Base-by-base conservation (phyloP, 2,329 filamentous ascomycete species). In the Calonectria ilicicola region DNA sequence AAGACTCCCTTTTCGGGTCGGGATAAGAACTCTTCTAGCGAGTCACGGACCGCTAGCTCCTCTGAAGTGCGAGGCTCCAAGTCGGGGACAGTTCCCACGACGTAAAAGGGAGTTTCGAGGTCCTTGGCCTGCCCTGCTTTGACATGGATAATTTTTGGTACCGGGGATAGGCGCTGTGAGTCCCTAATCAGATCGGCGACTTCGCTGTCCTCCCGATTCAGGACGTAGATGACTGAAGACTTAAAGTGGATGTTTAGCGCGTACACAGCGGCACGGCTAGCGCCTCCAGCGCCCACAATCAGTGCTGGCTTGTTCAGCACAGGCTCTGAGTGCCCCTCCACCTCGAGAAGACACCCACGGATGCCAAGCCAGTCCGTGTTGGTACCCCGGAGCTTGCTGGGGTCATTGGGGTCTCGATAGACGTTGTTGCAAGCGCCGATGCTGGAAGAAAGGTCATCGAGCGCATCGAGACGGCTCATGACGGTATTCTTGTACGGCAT, bases 291-390 rank as follows among this genome's bases (percentile, higher is more conserved):
- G 0, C 84, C 85, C 19, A 86, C 79, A 12, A 87, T 81, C 40
- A 87, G 65, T 2, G 81, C 83, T 72, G 35, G 74, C 70, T 58
- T 74, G 73, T 35, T 72, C 68, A 29, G 35, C 53, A 69, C 68
- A 14, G 66, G 71, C 29, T 68, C 72, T 10, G 38, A 38, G 27
- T 44, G 44, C 9, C 56, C 79, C 69, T 15, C 64, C 1, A 65
- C 60, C 65, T 70, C 73, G 5, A 74, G 67, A 1, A 86, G 74
- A 68, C 82, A 86, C 5, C 80, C 82, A 46, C 81, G 80, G 65
- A 87, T 82, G 2, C 86, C 85, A 1, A 81, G 73, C 85, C 85
- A 86, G 72, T 87, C 85, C 2, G 85, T 87, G 71, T 87, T 87
- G 8, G 83, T 84, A 2, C 84, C 85, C 9, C 77, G 73, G 0